Base-by-base conservation (phyloP, 2,329 filamentous ascomycete genomes). In the Sporothrix pallida region DNA sequence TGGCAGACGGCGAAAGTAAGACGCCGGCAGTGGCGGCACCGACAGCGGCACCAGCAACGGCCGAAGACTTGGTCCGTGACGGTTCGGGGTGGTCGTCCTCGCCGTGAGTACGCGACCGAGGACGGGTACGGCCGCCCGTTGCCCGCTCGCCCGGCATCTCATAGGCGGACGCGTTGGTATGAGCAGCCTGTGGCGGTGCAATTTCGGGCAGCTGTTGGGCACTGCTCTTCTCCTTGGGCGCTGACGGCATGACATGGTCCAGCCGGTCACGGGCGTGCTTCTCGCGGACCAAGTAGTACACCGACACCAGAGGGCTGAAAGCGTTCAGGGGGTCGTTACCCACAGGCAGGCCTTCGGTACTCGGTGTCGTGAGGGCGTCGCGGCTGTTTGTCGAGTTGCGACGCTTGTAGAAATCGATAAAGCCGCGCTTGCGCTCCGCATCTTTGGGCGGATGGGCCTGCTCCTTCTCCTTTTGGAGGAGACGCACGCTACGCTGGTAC, bases 401-500 rank as follows among this genome's bases (percentile, higher is more conserved):
- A 77, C 96, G 88, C 83, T 97, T 98, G 84, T 98, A 99, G 79
- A 99, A 98, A 80, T 98, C 95, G 78, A 98, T 89, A 76, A 98
- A 95, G 10, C 93, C 93, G 72, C 95, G 90, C 80, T 90, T 92
- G 84, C 94, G 97, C 82, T 97, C 94, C n/a, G 87, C 84, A 17
- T 91, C 90, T 80, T 84, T 90, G 80, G 75, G 88, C 79, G 80
- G 87, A 81, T 80, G 90, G 77, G 81, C 87, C 76, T 83, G 81
- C 70, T 88, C 92, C 80, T 84, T 91, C 83, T 90, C 93, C 79
- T 88, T 90, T 78, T 90, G 90, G 52, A 90, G 88, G 13, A 91
- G 83, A 72, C 90, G 89, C n/a, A 97, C 86, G 6, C 94, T 94
- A 74, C 91, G 90, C 78, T 97, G 94, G 78, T 99, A 99, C 56